These are phyloP conservation scores for Penicillium psychrofluorescens DNA, from an alignment of 495 filamentous ascomycete genomes.

Conservation along the genomic window DNA sequence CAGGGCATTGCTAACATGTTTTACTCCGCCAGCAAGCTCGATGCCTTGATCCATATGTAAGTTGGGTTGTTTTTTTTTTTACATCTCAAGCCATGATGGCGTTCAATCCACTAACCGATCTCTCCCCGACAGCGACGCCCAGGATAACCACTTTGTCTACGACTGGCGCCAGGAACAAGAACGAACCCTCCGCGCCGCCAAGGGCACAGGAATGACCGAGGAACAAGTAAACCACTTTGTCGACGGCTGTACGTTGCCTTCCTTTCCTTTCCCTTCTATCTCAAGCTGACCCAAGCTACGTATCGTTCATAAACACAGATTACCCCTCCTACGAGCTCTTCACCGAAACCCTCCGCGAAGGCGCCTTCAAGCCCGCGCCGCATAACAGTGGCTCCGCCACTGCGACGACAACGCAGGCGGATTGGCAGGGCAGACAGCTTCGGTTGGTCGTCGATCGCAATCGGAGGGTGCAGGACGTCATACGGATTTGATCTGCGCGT, in stretches of 20 bases:
- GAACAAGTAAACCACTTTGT: constrained; percentile 60
- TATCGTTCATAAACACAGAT: constrained; percentile 26
- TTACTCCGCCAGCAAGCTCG: constrained; percentile 43
- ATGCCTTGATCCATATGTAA: constrained; percentile 83
- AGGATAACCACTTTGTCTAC: constrained; percentile 71
- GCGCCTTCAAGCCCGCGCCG: constrained; percentile 44
- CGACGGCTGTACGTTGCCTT: constrained; percentile 49
- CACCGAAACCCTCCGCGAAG: constrained; percentile 56
- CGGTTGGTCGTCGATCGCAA: constrained; percentile 64
- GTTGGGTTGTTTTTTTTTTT: no score
- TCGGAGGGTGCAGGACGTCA: constrained; percentile 52
- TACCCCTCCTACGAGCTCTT: constrained; percentile 68
- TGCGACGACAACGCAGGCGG: constrained; percentile 10
- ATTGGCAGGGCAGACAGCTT: constrained; percentile 53
- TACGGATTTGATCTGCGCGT: constrained; percentile 36
- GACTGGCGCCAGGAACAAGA: constrained; percentile 85
- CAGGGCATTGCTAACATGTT: constrained; percentile 3
- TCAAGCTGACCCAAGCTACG: no score
- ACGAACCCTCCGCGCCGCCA: constrained; percentile 52
- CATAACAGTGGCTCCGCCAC: background rate
- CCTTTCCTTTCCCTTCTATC: no score
- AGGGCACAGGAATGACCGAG: constrained; percentile 71
- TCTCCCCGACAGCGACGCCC: constrained; percentile 54
- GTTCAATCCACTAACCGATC: background rate
- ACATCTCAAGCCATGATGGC: background rate